These are phyloP conservation scores for Pythium utonaiense DNA, from an alignment of 352 stramenopile species.

Conservation along the genomic window DNA sequence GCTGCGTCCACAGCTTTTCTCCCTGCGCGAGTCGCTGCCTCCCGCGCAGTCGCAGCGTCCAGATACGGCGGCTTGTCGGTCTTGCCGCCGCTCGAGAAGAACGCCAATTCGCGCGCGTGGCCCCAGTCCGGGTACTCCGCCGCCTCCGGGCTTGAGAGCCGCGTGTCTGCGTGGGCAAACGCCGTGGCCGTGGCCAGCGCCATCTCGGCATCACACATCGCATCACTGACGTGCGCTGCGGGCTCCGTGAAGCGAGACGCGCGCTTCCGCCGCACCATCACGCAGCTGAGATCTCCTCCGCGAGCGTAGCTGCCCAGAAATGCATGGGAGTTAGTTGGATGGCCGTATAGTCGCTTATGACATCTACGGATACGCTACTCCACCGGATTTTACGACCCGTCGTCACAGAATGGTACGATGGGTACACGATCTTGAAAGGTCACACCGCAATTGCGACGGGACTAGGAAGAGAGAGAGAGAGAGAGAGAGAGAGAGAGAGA, in stretches of 20 bases:
- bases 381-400: background rate
- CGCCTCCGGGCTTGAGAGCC: background rate
- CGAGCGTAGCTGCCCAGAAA: background rate
- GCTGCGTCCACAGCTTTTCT: background rate
- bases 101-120: constrained; percentile 9
- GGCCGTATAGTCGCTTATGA: background rate
- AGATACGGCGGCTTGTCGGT: constrained; percentile 11
- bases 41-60: background rate
- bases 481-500: constrained; percentile 11
- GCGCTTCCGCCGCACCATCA: constrained; percentile 24
- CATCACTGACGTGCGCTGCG: background rate
- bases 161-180: background rate
- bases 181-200: background rate
- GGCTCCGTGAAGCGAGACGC: background rate
- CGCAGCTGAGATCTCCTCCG: background rate
- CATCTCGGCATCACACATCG: background rate
- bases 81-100: background rate
- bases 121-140: constrained; percentile 18
- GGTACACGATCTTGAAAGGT: constrained; percentile 1
- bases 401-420: background rate
- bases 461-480: background rate
- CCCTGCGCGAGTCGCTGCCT: background rate
- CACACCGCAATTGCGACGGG: too few relatives aligned
- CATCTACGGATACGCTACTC: background rate
- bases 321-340: background rate